Conservation (phyloP, 1,284 basidiomycete genomes). For the Phellinidium pouzarii region DNA sequence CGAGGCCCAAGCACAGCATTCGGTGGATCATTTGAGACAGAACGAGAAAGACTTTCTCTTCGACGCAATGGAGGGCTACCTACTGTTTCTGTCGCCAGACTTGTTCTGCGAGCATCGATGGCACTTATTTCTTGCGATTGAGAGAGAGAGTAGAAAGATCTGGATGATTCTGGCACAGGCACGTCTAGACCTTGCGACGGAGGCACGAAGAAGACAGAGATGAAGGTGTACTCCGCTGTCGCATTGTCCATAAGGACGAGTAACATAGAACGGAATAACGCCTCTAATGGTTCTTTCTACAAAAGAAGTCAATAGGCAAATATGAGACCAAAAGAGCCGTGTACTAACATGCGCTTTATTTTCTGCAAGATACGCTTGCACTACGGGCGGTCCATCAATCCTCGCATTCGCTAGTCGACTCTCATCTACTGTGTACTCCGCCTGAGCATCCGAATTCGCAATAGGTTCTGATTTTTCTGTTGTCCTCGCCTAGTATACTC, state of each 20-base stretch:
- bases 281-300: conserved; percentile 80
- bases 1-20: background rate
- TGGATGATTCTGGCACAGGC: conserved; percentile 1
- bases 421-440: conserved; percentile 37
- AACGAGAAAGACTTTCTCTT: conserved; percentile 10
- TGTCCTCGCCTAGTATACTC: conserved; percentile 43
- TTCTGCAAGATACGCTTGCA: conserved; percentile 81
- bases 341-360: conserved; percentile 71
- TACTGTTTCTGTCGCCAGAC: conserved; percentile 8
- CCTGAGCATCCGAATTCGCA: conserved; percentile 31
- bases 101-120: conserved; percentile 9
- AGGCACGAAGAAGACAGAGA: conserved; percentile 74
- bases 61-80: conserved; percentile 15
- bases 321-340: background rate
- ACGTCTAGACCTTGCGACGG: conserved; percentile 16
- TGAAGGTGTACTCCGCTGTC: conserved; percentile 83
- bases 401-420: conserved; percentile 60
- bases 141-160: conserved; percentile 30
- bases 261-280: conserved; percentile 75
- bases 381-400: conserved; percentile 73
- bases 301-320: conserved; percentile 1
- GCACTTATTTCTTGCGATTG: conserved; percentile 21
- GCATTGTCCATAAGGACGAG: conserved; percentile 92
- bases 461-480: conserved; percentile 61
- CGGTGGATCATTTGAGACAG: conserved; percentile 9